Base-by-base conservation (phyloP, 305 asterid species). In the Solanum hybrid region DNA sequence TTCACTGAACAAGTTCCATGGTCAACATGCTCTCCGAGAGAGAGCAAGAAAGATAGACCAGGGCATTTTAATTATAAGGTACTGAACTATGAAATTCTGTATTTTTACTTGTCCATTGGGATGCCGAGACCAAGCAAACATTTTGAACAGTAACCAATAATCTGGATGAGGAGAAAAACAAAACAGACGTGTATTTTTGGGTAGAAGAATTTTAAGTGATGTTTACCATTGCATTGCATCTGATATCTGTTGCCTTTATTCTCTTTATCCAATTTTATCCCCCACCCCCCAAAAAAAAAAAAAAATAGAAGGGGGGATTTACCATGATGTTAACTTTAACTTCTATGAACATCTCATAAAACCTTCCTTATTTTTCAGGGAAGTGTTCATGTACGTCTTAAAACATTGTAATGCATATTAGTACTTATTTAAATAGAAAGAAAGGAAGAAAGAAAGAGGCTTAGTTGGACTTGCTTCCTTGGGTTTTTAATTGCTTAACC, bases 1-100 rank as follows among this genome's bases (percentile, higher is more conserved):
- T 89, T 94, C 96, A 14, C 90, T 97, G 94, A 97, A 96, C 99
- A 96, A 95, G 92, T 97, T 95, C 90, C 92, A 95, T 86, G 99
- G 99, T 27, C 98, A 96, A 86, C 99, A 96, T 94, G 99, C 98
- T 89, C 90, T 95, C 94, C 93, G 99, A 92, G 99, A 96, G 93
- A 92, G 99, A 88, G 99, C 99, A 89, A 94, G 94, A 87, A 95
- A 97, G 92, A 92, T 97, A 89, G 99, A 96, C 90, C 99, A 97
- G 90, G 99, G 99, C 93, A 96, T 97, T 94, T 93, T 96, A 93
- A 93, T 95, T 29, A 96, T 97, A 94, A 96, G 99, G 99, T 97
- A 96, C 88, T 72, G 16, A 86, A n/a, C 66, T 56, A 34, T 20
- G 20, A 27, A 40, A 71, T 46, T 38, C 11, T 60, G 27, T 40